Conservation (phyloP, 306 rosid species). For the Cucurbita pepo region DNA sequence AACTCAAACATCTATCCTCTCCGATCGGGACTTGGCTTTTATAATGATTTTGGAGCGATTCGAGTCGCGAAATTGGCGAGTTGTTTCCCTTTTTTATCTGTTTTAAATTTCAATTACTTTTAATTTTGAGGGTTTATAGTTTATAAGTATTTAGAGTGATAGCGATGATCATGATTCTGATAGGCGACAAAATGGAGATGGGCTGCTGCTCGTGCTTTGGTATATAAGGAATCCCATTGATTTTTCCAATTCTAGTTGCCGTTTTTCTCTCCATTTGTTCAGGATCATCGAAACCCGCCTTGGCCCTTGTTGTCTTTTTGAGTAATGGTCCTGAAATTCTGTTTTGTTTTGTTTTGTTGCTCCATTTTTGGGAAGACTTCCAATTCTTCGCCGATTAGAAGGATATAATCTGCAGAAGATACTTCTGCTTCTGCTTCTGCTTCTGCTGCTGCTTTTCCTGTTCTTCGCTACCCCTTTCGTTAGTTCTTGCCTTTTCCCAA, state of each 20-base stretch:
- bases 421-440: background rate
- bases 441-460: background rate
- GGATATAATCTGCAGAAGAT: constrained; percentile 10
- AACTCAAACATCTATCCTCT: background rate
- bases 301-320: constrained; percentile 15
- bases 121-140: background rate
- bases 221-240: background rate
- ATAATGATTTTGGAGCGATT: background rate
- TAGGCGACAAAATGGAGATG: background rate
- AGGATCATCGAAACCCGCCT: constrained; percentile 7
- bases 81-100: background rate
- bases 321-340: constrained; percentile 12
- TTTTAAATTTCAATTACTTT: no score
- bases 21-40: background rate
- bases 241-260: background rate
- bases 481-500: constrained; percentile 9
- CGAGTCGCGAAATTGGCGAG: background rate
- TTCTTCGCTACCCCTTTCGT: background rate
- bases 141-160: background rate
- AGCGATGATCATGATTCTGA: background rate
- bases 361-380: constrained; percentile 8
- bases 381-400: constrained; percentile 3
- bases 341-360: constrained; percentile 15
- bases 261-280: background rate
- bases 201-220: background rate